Conservation (phyloP, 306 rosid species). For the Vigna nakashimae region DNA sequence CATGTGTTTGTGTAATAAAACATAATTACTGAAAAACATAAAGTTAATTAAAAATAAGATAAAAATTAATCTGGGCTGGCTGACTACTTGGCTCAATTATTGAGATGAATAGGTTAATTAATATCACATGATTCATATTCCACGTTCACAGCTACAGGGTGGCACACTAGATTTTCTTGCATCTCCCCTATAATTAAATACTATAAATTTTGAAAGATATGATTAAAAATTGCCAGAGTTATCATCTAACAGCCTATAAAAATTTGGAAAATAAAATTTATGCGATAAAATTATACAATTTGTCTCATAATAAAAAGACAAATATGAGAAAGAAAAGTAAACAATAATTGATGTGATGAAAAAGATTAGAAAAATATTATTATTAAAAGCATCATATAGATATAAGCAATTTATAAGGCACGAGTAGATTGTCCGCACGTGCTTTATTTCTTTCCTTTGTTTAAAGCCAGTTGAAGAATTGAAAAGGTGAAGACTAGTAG, state of each 20-base stretch:
- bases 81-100: slow-evolving; percentile 27
- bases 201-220: not conserved
- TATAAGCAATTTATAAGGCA: not conserved
- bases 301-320: not conserved
- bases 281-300: not conserved
- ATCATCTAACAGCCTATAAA: not conserved
- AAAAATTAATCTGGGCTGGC: not conserved
- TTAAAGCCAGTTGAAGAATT: not conserved
- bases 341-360: not conserved
- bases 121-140: slow-evolving; percentile 25
- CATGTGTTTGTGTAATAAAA: not conserved
- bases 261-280: no score
- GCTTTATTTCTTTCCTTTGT: not conserved
- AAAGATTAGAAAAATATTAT: not conserved
- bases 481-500: no score
- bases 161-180: slow-evolving; percentile 1
- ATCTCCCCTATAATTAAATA: not conserved
- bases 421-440: slow-evolving; percentile 17
- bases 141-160: not conserved
- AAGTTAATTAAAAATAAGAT: not conserved
- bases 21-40: not conserved
- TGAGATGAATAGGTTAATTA: slow-evolving; percentile 7
- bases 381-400: not conserved
- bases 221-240: not conserved
- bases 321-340: not conserved